Evolutionary conservation across 2,329 filamentous ascomycete genomes (phyloP), one percentile per base, ranked within the genome.

Genomic region (Mycogone perniciosa): DNA sequence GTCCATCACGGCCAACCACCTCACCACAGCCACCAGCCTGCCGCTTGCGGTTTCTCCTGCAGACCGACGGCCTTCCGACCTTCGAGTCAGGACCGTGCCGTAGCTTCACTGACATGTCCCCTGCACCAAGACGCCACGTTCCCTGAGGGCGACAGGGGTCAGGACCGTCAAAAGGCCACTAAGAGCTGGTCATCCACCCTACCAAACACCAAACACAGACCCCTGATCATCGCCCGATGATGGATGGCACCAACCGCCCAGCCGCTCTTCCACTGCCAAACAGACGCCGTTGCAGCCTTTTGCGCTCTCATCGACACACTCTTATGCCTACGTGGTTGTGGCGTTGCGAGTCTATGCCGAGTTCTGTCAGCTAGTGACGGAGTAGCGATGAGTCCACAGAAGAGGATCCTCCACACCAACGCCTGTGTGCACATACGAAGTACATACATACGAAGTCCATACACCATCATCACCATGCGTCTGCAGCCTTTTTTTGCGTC

Each of bases 81-180:
- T 52, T 52, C 45, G 50, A 52, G 50, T 52, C 50, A 52, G 50
- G 50, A 48, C 45, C 31, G 50, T 52, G 50, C 44, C 40, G 50
- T 51, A 51, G 50, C 47, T 44, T 41, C 50, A 48, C 20, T 48
- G 50, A 52, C 44, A 52, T 30, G 50, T 52, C 50, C 48, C 37
- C 46, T 48, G 50, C 44, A 34, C 29, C 44, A 52, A 48, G 20
- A 38, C 50, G 50, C 50, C 50, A 52, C 50, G 50, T 48, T 52
- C 46, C 50, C 50, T 45, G 39, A 45, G 27, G 30, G 6, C 27
- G 5, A 29, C 39, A 29, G 40, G 50, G 49, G 44, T 37, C 33
- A 27, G 33, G 27, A 8, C 39, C 13, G 39, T 20, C 20, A 20
- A 42, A 11, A 13, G 27, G 9, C 39, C 39, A 20, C 39, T 42